phyloP scores from a whole-genome alignment of 2,329 filamentous ascomycete species.

The Grosmannia huntii region DNA sequence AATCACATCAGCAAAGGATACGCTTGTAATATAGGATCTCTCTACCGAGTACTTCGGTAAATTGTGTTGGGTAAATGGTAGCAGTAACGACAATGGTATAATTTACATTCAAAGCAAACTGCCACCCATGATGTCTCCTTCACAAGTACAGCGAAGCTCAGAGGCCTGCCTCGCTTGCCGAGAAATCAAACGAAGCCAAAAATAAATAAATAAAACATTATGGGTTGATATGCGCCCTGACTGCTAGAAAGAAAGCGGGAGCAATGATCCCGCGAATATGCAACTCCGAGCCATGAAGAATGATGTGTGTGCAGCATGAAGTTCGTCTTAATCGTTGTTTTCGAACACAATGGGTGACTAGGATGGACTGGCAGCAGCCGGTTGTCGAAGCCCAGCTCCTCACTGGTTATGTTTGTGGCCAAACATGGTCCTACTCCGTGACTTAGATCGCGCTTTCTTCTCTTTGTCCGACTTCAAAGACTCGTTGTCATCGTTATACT shows the following conservation, averaged over 20 bases:
- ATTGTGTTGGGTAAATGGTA: not conserved
- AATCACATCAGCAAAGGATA: no score
- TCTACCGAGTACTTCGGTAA: not conserved
- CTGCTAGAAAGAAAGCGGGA: not conserved
- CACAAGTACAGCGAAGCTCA: not conserved
- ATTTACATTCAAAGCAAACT: not conserved
- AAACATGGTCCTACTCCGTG: conserved; percentile 60
- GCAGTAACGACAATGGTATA: conserved; percentile 1
- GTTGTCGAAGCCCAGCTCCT: not conserved
- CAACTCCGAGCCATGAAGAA: not conserved
- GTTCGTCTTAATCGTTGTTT: not conserved
- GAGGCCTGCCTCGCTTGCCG: not conserved
- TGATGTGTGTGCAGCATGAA: not conserved
- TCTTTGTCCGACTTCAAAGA: conserved; percentile 30
- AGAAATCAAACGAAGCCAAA: not conserved
- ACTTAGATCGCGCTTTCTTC: conserved; percentile 64
- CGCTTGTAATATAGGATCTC: no score
- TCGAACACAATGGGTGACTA: not conserved
- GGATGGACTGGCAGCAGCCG: not conserved
- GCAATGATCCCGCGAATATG: not conserved
- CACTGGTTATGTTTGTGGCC: conserved; percentile 22
- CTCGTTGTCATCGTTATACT: conserved; percentile 59
- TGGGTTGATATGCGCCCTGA: not conserved
- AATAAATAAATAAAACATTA: not conserved
- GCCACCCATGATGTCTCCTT: not conserved